These are phyloP conservation scores for Persicaria tinctoria DNA, from an alignment of 148 eudicot species.

Conservation along the genomic window DNA sequence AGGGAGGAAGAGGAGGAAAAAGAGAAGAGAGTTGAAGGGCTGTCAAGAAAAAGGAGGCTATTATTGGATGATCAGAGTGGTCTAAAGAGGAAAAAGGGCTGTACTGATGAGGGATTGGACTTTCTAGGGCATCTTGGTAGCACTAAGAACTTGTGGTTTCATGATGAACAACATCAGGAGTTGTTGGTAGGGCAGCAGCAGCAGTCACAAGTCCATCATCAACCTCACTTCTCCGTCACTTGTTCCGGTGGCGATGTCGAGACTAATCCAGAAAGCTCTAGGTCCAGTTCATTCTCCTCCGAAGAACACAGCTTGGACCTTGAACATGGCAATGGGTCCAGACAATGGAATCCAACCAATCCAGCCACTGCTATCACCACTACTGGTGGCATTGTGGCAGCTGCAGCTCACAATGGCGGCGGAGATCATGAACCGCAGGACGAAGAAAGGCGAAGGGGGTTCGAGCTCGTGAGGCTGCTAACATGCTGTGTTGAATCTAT, in stretches of 20 bases:
- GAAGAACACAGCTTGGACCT: conserved; percentile 47
- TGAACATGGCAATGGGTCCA: conserved; percentile 60
- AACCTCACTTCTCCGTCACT: conserved; percentile 44
- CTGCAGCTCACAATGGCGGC: conserved; percentile 12
- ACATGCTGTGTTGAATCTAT: conserved; percentile 69
- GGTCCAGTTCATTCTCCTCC: conserved; percentile 53
- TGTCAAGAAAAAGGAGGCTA: conserved; percentile 18
- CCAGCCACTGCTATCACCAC: neutral
- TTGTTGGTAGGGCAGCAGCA: neutral
- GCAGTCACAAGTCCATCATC: neutral
- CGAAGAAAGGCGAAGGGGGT: conserved; percentile 45
- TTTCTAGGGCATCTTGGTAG: conserved; percentile 41
- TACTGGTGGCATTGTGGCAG: neutral
- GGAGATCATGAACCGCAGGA: conserved; percentile 16
- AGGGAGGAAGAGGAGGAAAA: conserved; percentile 23
- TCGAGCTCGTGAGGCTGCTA: conserved; percentile 68
- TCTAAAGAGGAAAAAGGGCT: conserved; percentile 54
- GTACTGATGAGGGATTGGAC: conserved; percentile 15
- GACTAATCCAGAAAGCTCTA: conserved; percentile 13
- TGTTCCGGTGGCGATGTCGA: conserved; percentile 66
- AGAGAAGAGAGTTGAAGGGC: conserved; percentile 65
- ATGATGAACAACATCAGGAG: conserved; percentile 15
- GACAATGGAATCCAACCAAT: conserved; percentile 17
- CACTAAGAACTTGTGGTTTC: conserved; percentile 48
- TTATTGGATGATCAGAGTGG: conserved; percentile 32